Evolutionary conservation across 257 asterid species (phyloP), one percentile per base, ranked within the genome.

Genomic region (Nicotiana tabacum): DNA sequence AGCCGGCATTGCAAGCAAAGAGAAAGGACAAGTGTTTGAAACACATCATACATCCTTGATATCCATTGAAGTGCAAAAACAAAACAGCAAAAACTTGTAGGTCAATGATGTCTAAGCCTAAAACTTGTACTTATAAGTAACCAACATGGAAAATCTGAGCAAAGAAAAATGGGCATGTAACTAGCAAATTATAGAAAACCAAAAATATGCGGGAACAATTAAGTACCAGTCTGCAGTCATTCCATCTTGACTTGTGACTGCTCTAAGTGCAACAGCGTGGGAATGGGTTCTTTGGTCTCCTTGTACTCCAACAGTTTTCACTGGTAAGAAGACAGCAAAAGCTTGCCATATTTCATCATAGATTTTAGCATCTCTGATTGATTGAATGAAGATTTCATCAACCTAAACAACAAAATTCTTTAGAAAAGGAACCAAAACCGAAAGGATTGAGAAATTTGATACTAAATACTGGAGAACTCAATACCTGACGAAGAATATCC

Each of bases 161-260:
- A 9, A 2, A 9, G 17, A 64, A 64, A 27, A 10, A 29, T 64
- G 35, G 3, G 10, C 15, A 29, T 24, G 37, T 29, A n/a, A 46
- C 12, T 35, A 72, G 27, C 43, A 21, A 53, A 9, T 6, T 48
- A 37, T 51, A 30, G 17, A 64, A 76, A 17, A 17, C 39, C 18
- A 51, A 5, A 13, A 81, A 76, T 0, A 55, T 48, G 8, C 27
- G 43, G 80, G 43, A 76, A 29, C 1, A 37, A 66, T 39, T 3
- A 66, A 6, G 70, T 90, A 96, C 99, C 98, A 96, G 87, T 96
- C 99, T 27, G 99, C 99, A 66, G 99, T 96, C 99, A 96, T 96
- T 84, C 99, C 99, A 88, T 96, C 99, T 83, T 94, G 97, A 87
- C 99, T 96, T 17, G 99, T 96, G 81, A 94, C 99, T 17, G 98